Base-by-base conservation (phyloP, 768 basidiomycete genomes). In the Hortiboletus campestris region DNA sequence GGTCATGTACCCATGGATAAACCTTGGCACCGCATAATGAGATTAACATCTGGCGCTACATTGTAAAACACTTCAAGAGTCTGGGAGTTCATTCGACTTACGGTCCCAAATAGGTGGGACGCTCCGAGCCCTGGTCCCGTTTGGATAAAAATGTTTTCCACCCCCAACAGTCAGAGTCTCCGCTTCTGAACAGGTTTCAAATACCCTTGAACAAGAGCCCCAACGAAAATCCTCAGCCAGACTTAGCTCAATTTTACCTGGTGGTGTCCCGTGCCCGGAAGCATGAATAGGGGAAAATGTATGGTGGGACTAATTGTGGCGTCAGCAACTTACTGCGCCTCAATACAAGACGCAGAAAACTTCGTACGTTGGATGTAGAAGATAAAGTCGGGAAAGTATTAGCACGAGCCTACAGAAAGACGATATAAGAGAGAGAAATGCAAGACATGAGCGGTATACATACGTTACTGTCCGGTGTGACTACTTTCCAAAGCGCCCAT, bases 401-500 rank as follows among this genome's bases (percentile, higher is more conserved):
- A 31, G 13, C 39, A 19, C 20, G 28, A 46, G 36, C 39, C 40
- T 49, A 40, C 13, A 29, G 16, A 22, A 53, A 53, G 9, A 49
- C 17, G 38, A 44, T 39, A 44, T 36, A 22, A 52, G 20, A n/a
- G 12, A 31, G n/a, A 46, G 31, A 42, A 11, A 46, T 25, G 40
- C 12, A 17, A 38, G 41, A 45, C 32, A 32, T 19, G 11, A 29
- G 40, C 9, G 35, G 6, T 14, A 29, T 13, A 52, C 43, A 40
- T 19, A 53, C 45, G 5, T 45, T 34, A 55, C 58, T 56, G 39
- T 17, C 47, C n/a, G 16, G 28, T 16, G n/a, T 38, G 58, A 44
- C 42, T 6, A n/a, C 28, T 50, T n/a, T 25, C 50, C 29, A 36
- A 40, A 13, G 60, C 42, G 43, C 58, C 58, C 0, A 55, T 60